Base-by-base conservation (phyloP, 805 yeast species). In the Kodamaea restingae region DNA sequence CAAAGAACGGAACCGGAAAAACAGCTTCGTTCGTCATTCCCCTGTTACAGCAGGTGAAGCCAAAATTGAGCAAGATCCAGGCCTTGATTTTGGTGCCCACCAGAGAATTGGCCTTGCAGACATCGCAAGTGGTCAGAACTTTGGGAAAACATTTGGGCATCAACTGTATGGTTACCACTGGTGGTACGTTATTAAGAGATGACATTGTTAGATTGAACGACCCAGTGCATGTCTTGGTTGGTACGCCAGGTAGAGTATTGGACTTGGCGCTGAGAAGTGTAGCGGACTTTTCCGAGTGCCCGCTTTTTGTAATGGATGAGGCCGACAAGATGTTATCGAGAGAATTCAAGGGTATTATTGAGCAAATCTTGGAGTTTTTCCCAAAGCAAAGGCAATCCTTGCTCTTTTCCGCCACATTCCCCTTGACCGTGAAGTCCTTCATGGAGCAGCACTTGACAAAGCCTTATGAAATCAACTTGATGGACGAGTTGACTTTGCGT, bases 1-100 rank as follows among this genome's bases (percentile, higher is more conserved):
- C 98, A 32, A 93, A 93, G 61, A 93, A 93, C 65, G 98, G 98
- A 47, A 93, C 98, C 1, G 98, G 98, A 55, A 93, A 93, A 61
- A 93, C 98, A 7, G 98, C 98, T 1, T 95, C 98, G 5, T 93
- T 93, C 61, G 83, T 88, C 36, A 91, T 93, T 49, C 98, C 98
- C 37, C 78, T 95, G 20, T 73, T 93, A 55, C 95, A 93, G 62
- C 84, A 81, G 58, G 74, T 88, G 45, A 86, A 90, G 63, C 90
- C 97, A 24, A 84, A 87, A 56, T 50, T 80, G 36, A 77, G 81
- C 63, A 83, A 84, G 58, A 87, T 88, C 52, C 98, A 93, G 65
- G 93, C 95, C 6, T 76, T 93, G 44, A 87, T 93, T 43, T 75
- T 93, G 61, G 95, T 93, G 18, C 98, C 98, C 52, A 93, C 98